These are phyloP conservation scores for Clarireedia sp. DNA, from an alignment of 2,329 filamentous ascomycete species.

Conservation along the genomic window DNA sequence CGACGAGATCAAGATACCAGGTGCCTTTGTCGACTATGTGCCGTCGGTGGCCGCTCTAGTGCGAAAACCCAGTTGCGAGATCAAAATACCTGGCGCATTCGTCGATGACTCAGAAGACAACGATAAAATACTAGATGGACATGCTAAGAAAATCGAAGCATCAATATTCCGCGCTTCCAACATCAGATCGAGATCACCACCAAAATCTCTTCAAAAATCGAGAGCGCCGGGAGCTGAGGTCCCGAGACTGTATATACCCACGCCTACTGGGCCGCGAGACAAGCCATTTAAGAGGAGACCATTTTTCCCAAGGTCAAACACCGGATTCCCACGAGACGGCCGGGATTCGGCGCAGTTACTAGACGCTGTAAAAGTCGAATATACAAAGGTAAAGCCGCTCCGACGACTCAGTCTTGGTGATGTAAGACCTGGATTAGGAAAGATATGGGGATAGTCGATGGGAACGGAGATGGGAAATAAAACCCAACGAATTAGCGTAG, in stretches of 20 bases:
- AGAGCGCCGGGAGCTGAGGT: not conserved
- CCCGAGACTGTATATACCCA: not conserved
- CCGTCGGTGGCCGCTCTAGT: not conserved
- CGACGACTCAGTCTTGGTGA: constrained; percentile 22
- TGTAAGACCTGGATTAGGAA: constrained; percentile 14
- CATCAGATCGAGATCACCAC: not conserved
- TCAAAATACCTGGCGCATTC: constrained; percentile 17
- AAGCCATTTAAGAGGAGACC: not conserved
- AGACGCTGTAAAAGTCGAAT: not conserved
- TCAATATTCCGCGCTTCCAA: no score
- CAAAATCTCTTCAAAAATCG: not conserved
- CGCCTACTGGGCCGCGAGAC: not conserved
- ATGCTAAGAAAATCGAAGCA: constrained; percentile 17
- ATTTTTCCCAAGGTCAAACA: not conserved
- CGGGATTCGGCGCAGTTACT: constrained; percentile 1
- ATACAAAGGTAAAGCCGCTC: constrained; percentile 3
- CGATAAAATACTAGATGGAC: constrained; percentile 17
- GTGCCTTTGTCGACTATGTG: not conserved
- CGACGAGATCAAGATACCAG: constrained; percentile 1
- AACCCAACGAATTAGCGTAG: not conserved
- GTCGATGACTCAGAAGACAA: constrained; percentile 11
- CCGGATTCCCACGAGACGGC: not conserved
- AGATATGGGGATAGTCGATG: constrained; percentile 13
- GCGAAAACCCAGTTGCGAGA: constrained; percentile 5
- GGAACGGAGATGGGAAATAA: not conserved